Conservation (phyloP, 176 grass and related monocot genomes). For the Lolium perenne region DNA sequence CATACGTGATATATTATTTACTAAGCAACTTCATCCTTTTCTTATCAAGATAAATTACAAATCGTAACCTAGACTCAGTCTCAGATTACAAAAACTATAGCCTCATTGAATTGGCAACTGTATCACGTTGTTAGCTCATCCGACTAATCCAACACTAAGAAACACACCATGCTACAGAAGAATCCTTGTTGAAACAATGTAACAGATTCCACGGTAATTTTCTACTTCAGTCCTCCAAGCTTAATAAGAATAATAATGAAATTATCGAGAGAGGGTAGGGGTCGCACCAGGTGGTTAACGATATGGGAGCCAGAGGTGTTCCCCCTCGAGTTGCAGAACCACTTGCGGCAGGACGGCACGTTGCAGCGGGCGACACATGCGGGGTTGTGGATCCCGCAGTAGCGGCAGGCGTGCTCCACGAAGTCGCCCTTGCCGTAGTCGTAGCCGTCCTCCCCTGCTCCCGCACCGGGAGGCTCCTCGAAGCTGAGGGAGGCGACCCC, state of each 20-base stretch:
- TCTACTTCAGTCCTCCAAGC: neutral
- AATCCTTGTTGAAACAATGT: neutral
- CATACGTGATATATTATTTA: neutral
- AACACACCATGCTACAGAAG: neutral
- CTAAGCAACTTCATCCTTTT: neutral
- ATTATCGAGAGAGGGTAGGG: neutral
- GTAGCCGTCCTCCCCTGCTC: constrained; percentile 66
- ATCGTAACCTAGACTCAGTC: neutral
- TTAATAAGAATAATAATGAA: neutral
- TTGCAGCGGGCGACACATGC: constrained; percentile 94
- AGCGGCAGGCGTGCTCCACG: constrained; percentile 91
- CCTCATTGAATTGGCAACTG: neutral
- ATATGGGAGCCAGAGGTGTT: constrained; percentile 99
- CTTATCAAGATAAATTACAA: neutral
- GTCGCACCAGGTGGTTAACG: constrained; percentile 87
- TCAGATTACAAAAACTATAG: neutral
- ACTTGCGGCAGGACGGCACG: constrained; percentile 92
- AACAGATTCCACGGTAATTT: neutral
- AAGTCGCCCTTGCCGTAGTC: constrained; percentile 91
- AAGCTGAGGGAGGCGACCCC: constrained; percentile 90
- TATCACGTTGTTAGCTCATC: neutral
- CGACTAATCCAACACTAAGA: neutral
- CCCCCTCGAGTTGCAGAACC: constrained; percentile 98
- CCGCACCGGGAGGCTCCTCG: constrained; percentile 59
- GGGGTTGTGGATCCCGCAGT: constrained; percentile 96